Base-by-base conservation (phyloP, 768 basidiomycete genomes). In the Cyathus striatus region DNA sequence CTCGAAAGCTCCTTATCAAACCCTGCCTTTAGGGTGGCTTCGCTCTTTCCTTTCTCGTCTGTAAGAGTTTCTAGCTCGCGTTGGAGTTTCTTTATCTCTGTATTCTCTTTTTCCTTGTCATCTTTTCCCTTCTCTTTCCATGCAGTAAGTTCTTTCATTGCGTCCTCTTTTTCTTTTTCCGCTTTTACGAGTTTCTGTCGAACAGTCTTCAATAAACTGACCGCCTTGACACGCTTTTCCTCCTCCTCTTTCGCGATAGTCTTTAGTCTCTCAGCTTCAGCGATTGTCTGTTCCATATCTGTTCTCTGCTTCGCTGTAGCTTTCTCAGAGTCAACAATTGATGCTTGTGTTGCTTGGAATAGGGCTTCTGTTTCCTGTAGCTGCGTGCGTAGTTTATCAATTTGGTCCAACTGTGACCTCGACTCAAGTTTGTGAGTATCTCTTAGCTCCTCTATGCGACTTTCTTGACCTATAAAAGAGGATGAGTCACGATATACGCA, bases 131-230 rank as follows among this genome's bases (percentile, higher is more conserved):
- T 77, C 36, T 82, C 81, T 47, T 66, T 77, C 16, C 75, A 47
- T 13, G 62, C 60, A 2, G 64, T 64, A 23, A 69, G 55, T 50
- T 90, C 87, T 55, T 75, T 81, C 39, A 76, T 45, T 0, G 76
- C 70, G 45, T 95, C 92, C 26, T 97, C 93, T 52, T 79, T 79
- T 18, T 95, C 92, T 68, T 92, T 93, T 64, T 98, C 95, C 4
- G 91, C 84, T 57, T 92, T 97, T 22, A 97, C 90, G n/a, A 95
- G 68, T 61, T 97, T 99, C 64, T 92, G 85, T 43, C 96, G 70
- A n/a, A 98, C 90, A 1, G 92, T 92, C 65, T 97, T 97, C 44
- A 99, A 69, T 21, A 97, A 66, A 40, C 83, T 86, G 50, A 98
- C 86, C 0, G 94, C 94, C 56, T 98, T 99, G 16, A 83, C 79